Base-by-base conservation (phyloP, 441 rosid genomes). In the Erodium texanum region DNA sequence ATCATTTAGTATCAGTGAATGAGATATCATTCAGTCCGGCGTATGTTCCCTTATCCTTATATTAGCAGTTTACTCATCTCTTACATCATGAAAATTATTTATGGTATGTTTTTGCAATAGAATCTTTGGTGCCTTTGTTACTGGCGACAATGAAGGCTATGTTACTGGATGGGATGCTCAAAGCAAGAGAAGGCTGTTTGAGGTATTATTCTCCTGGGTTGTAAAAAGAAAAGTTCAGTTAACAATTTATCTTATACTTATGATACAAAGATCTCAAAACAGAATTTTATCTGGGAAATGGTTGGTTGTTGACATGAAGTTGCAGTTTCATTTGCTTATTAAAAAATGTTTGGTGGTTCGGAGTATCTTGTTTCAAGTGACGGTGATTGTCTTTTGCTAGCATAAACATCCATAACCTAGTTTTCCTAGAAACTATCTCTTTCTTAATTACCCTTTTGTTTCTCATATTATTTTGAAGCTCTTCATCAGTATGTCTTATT, bases 121-220 rank as follows among this genome's bases (percentile, higher is more conserved):
- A 67, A 70, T 69, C 61, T 62, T 67, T 64, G 88, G 88, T 76
- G 68, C 81, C 71, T 85, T 92, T 77, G 77, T 86, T 54, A 88
- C 95, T 32, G 92, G 95, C n/a, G 96, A 92, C 76, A 83, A 79
- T 64, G 87, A 87, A 65, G 98, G 98, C 27, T 76, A 82, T 63
- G 81, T 88, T 24, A 76, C 65, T 20, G 78, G 77, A 65, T 92
- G 98, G 98, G 82, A 88, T 69, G 82, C 85, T 62, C 80, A 75
- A 73, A 85, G 80, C 64, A 89, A 74, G 79, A 84, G 78, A 83
- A 85, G 84, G 77, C 73, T 87, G 62, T 77, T 72, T 24, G 96
- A 92, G 93, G 96, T 92, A 81, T 54, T 22, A 22, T 72, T 41
- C 66, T 23, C 67, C 61, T 23, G 24, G 70, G 71, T 68, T 18